phyloP scores from a whole-genome alignment of 306 rosid genomes.

The Lithocarpus polystachyus region DNA sequence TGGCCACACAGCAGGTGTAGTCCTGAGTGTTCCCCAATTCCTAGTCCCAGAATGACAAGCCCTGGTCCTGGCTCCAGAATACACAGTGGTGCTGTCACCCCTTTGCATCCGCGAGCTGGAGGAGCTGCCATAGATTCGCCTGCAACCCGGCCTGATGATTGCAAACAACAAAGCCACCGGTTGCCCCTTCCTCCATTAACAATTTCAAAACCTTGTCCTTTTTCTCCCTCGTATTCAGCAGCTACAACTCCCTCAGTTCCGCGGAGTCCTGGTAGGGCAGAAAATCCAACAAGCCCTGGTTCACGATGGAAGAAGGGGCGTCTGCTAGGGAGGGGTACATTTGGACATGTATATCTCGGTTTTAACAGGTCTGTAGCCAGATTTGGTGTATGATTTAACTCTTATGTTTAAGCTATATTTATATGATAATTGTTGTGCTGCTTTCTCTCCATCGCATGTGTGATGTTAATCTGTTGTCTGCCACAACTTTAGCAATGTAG shows the following conservation, averaged over 20 bases:
- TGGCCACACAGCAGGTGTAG: conserved; percentile 62
- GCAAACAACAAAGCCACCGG: conserved; percentile 88
- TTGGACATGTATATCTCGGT: conserved; percentile 95
- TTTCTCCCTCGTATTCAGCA: conserved; percentile 87
- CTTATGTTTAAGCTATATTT: neutral
- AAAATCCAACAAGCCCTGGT: conserved; percentile 78
- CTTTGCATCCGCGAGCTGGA: conserved; percentile 86
- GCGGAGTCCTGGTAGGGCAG: conserved; percentile 97
- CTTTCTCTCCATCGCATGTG: conserved; percentile 2
- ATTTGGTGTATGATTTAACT: neutral
- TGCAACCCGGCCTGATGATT: conserved; percentile 74
- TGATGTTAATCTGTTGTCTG: neutral
- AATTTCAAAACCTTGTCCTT: conserved; percentile 52
- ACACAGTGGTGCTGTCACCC: conserved; percentile 99
- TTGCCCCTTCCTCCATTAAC: conserved; percentile 92
- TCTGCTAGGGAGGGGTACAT: conserved; percentile 91
- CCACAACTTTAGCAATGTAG: conserved; percentile 1
- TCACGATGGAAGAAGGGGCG: conserved; percentile 97
- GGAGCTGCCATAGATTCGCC: conserved; percentile 60
- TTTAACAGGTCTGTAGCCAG: conserved; percentile 64
- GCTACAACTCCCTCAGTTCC: conserved; percentile 96
- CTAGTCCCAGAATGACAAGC: conserved; percentile 79
- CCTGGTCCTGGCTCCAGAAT: conserved; percentile 71
- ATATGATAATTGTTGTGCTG: conserved; percentile 9
- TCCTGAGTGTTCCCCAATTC: conserved; percentile 78